Evolutionary conservation across 192 early-diverging fungal genomes (phyloP), one percentile per base, ranked within the genome.

Genomic region (Coemansia sp.): DNA sequence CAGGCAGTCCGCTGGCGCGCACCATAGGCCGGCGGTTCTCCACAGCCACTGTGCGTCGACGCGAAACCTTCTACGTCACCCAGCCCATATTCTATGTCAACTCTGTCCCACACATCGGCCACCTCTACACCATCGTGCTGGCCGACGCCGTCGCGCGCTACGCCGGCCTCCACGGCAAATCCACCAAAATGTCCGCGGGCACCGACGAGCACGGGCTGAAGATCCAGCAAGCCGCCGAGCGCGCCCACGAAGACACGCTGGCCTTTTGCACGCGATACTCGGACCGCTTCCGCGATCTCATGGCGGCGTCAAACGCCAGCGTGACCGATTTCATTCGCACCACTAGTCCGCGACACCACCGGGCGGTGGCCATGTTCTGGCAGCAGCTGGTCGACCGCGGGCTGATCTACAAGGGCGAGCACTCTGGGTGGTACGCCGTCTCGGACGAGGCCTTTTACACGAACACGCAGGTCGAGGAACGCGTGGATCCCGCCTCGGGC

Each of bases 151-250:
- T 95, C 15, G 82, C 83, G 52, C 69, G 93, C 20, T 93, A 83
- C 53, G 82, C 86, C 2, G 80, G 79, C 23, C 52, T 97, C 39
- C 85, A 80, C 28, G 92, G 90, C 12, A 62, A 80, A 20, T 55
- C 30, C 9, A 65, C 60, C n/a, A 67, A 68, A 27, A 55, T 78
- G 31, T 64, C 68, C 2, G 64, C 59, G 53, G 95, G 95, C 28
- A 98, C 95, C 2, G 95, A 98, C 60, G 95, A 98, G 60, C 95
- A 98, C 65, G 95, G 95, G 2, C 81, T 91, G 4, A 98, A 98
- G 88, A 95, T 98, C 45, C 91, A 95, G 73, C 86, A 94, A 79
- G 91, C 95, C 0, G 90, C 95, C 0, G 75, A 62, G 15, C 76
- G 70, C 30, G 81, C 77, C 6, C 68, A 76, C 9, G 70, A 76